Percentiles rank a stretch among this genome's conserved stretches.
Evolutionary conservation across 495 filamentous ascomycete genomes (phyloP).

Genomic region (Hypoxylon trugodes): DNA sequence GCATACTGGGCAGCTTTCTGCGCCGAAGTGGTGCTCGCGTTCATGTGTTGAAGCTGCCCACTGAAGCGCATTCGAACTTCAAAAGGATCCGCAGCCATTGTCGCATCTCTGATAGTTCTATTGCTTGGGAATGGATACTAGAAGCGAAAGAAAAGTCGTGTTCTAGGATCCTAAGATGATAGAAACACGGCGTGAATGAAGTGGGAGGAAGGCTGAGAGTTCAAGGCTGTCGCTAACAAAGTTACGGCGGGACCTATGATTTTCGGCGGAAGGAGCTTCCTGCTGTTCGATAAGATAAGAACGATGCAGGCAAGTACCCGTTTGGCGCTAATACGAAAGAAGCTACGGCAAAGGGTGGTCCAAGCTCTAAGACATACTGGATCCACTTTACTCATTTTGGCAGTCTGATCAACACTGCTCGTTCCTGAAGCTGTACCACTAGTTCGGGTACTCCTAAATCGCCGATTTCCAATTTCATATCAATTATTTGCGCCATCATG

Average conservation of each 20-base stretch:
- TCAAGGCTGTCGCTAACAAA: conserved; percentile 2
- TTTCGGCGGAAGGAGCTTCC: background rate
- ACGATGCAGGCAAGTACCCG: background rate
- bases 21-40: conserved; percentile 84
- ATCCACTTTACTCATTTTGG: too few species aligned
- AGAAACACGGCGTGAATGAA: too few species aligned
- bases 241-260: background rate
- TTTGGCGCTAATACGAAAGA: too few species aligned
- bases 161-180: too few species aligned
- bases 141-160: too few species aligned
- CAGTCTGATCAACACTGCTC: too few species aligned
- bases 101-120: conserved; percentile 17
- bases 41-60: conserved; percentile 82
- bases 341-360: too few species aligned
- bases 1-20: conserved; percentile 96
- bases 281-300: background rate
- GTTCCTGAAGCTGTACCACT: too few species aligned
- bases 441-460: too few species aligned
- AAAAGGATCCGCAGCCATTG: conserved; percentile 90
- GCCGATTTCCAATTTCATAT: too few species aligned
- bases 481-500: too few species aligned
- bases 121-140: background rate
- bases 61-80: conserved; percentile 99
- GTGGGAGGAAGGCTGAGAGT: conserved; percentile 6
- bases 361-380: too few species aligned